Percentiles rank a stretch among this genome's conserved stretches.
Conservation (phyloP, 306 rosid species). For the Ormosia emarginata region DNA sequence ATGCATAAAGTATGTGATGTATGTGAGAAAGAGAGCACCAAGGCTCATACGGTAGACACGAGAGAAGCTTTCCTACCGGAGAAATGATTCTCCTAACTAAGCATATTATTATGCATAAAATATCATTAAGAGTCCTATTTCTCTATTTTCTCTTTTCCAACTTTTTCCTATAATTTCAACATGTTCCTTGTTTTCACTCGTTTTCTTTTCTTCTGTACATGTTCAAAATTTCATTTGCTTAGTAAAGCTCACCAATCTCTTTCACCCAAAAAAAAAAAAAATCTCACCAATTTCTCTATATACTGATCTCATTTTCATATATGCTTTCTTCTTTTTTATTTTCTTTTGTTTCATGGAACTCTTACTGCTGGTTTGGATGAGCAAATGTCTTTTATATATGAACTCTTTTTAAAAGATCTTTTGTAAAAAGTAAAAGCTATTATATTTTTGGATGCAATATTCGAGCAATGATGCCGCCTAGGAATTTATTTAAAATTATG, state of each 20-base stretch:
- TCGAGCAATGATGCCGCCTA: no score
- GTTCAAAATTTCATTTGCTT: not conserved
- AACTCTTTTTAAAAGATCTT: not conserved
- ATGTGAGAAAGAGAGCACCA: no score
- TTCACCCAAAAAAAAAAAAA: not conserved
- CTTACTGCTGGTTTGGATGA: not conserved
- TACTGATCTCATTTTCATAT: not conserved
- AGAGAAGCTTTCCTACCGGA: no score
- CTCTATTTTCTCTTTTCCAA: not conserved
- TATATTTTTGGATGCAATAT: not conserved
- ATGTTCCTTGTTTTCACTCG: not conserved
- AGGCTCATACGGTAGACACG: no score
- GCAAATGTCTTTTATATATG: not conserved
- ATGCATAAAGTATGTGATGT: slow-evolving; percentile 1
- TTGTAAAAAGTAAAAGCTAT: not conserved
- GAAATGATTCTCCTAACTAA: no score
- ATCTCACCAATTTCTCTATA: not conserved
- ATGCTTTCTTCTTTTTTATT: not conserved
- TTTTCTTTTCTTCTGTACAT: not conserved
- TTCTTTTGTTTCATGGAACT: not conserved
- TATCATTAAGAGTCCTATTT: not conserved
- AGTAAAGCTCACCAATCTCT: not conserved
- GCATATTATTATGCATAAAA: not conserved
- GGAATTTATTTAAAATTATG: no score
- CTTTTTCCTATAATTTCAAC: not conserved